Base-by-base conservation (phyloP, 2,329 filamentous ascomycete species). In the Diaporthe sp. region DNA sequence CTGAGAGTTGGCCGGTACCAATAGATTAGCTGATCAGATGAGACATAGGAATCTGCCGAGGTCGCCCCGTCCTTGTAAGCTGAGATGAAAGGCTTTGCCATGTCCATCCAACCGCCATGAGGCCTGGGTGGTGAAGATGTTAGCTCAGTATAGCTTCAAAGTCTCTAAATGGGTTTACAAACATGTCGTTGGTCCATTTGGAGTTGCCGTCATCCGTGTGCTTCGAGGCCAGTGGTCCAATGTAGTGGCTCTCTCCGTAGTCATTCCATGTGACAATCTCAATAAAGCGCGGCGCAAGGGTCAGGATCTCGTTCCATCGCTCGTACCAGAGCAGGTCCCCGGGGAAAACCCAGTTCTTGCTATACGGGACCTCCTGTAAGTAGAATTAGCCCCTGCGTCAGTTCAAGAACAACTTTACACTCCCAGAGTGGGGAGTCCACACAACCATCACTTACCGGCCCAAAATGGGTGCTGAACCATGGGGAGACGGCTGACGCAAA, bases 251-350 rank as follows among this genome's bases (percentile, higher is more conserved):
- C 79, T 90, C 89, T 47, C 89, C 89, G 67, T 87, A 90, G 79
- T 91, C 84, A 71, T 85, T 86, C 83, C 83, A 85, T n/a, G 86
- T 86, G 25, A 88, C 80, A 42, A 88, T 85, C 79, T 85, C 83
- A 8, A 91, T 81, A 74, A 88, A 89, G 6, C 85, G 83, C 22
- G 88, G 88, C 22, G 84, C 81, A n/a, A 88, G 78, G 9, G 80
- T 78, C 15, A 89, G 77, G 28, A 89, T 84, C 73, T 84, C 77
- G 31, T 88, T 84, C 91, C 90, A 92, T 39, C 91, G 88, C 74
- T 90, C 84, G 76, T 87, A 89, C 88, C 91, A 92, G 9, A 92
- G 82, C 57, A 88, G 84, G 76, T 92, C 91, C 10, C 89, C 87
- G 4, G 87, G 87, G 84, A 90, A 93, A 1, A 92, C 84, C 86